Conservation (phyloP, 2,329 filamentous ascomycete genomes). For the Aspergillus sp. region DNA sequence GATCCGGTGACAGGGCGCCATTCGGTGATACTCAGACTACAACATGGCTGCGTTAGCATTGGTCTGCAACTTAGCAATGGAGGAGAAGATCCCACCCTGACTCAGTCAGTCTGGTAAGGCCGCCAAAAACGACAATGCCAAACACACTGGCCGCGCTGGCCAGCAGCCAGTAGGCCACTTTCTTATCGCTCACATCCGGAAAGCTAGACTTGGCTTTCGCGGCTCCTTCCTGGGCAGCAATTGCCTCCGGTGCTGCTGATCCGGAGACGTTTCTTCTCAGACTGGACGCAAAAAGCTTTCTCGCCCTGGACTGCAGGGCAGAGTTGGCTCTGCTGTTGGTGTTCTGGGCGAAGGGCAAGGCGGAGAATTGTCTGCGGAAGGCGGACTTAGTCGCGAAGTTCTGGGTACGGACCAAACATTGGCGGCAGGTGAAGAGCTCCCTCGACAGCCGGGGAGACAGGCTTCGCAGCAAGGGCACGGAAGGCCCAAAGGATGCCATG, state of each 20-base stretch:
- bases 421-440: conserved; percentile 45
- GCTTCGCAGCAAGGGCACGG: conserved; percentile 36
- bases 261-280: conserved; percentile 26
- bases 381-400: conserved; percentile 31
- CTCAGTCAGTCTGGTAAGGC: conserved; percentile 89
- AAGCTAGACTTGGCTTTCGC: conserved; percentile 45
- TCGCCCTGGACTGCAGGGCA: conserved; percentile 26
- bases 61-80: not conserved
- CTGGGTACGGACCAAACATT: conserved; percentile 39
- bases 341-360: conserved; percentile 29
- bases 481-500: conserved; percentile 38
- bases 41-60: conserved; percentile 7
- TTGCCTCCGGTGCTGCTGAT: conserved; percentile 20
- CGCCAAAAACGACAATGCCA: conserved; percentile 93
- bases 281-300: conserved; percentile 31
- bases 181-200: conserved; percentile 68
- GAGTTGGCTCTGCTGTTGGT: conserved; percentile 28
- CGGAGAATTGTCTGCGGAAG: conserved; percentile 34
- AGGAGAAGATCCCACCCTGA: conserved; percentile 65
- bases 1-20: conserved; percentile 96
- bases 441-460: conserved; percentile 39
- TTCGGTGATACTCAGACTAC: conserved; percentile 94
- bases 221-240: conserved; percentile 25
- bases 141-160: conserved; percentile 92
- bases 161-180: conserved; percentile 88